Evolutionary conservation across 208 protist species (phyloP), one percentile per base, ranked within the genome.

Genomic region (Acanthamoeba rhysodes): DNA sequence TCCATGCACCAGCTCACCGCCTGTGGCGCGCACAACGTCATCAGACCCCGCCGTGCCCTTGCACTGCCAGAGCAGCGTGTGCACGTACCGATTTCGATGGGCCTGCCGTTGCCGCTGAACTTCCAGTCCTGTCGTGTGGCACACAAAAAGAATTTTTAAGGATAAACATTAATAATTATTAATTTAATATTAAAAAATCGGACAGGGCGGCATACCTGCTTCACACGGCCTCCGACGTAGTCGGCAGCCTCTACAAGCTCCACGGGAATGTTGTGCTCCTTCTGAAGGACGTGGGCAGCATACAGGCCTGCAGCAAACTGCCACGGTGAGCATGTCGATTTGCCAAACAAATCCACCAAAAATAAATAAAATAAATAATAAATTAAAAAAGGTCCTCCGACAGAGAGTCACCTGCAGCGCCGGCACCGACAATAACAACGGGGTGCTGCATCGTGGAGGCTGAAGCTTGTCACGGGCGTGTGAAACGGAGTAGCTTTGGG

Each of bases 71-170:
- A 76, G 68, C 29, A 80, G 72, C 18, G 34, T 24, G 41, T 57
- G 12, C 29, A 84, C 76, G 72, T 48, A 84, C 76, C 76, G 32
- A 84, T 84, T 84, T 84, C 76, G 22, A 84, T 84, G 76, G 76
- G 76, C 76, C 27, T 84, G 34, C 76, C 76, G 41, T 48, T 84
- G 45, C 76, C 76, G 76, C 22, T 24, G 41, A 84, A 84, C 76
- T n/a, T 84, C 76, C 76, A 84, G 76, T 84, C 45, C 76, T 84
- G 76, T 29, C 0, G 18, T 18, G 55, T 12, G 55, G 62, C 16
- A 68, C 18, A 66, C 18, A 70, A n/a, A 68, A 70, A 70, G 22
- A 80, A 24, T 70, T 27, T n/a, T n/a, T n/a, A 66, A 16, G 5
- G 29, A 68, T 29, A 68, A 68, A n/a, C 29, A 20, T 57, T 57